phyloP scores from a whole-genome alignment of 352 stramenopile genomes.

The Phytophthora vignae region DNA sequence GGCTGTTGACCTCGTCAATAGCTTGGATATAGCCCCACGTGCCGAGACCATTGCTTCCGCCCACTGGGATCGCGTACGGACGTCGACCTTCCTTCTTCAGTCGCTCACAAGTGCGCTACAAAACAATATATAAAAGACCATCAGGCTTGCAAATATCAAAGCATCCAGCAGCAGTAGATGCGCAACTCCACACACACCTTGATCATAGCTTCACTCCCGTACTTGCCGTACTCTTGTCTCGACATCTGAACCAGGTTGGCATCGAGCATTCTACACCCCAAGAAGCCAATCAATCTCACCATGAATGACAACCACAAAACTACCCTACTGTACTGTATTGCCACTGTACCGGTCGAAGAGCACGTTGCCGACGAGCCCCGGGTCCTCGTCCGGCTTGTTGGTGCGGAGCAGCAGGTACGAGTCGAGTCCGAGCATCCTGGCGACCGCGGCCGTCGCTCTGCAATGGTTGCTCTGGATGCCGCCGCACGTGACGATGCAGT shows the following conservation, averaged over 20 bases:
- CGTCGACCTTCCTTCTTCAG: conserved; percentile 61
- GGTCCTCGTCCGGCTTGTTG: conserved; percentile 78
- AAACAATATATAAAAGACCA: background rate
- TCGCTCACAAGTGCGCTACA: conserved; percentile 67
- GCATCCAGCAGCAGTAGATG: background rate
- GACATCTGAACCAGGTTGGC: conserved; percentile 84
- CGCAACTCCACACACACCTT: conserved; percentile 40
- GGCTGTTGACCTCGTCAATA: conserved; percentile 90
- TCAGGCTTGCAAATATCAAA: conserved; percentile 1
- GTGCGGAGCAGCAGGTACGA: conserved; percentile 92
- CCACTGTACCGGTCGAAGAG: conserved; percentile 71
- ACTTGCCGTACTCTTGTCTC: conserved; percentile 79
- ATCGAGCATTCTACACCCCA: conserved; percentile 66
- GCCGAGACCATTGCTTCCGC: conserved; percentile 92
- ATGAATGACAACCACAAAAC: background rate
- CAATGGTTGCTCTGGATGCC: conserved; percentile 96
- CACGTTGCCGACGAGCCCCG: conserved; percentile 76
- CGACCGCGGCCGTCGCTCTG: conserved; percentile 82
- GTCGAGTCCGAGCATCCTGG: conserved; percentile 92
- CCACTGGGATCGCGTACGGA: conserved; percentile 86
- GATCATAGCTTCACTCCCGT: conserved; percentile 85
- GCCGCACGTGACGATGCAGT: conserved; percentile 94
- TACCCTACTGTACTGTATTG: background rate
- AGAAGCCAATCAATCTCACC: background rate
- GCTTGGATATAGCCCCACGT: conserved; percentile 95